These are phyloP conservation scores for Geranium incanum DNA, from an alignment of 441 rosid genomes.

Conservation along the genomic window DNA sequence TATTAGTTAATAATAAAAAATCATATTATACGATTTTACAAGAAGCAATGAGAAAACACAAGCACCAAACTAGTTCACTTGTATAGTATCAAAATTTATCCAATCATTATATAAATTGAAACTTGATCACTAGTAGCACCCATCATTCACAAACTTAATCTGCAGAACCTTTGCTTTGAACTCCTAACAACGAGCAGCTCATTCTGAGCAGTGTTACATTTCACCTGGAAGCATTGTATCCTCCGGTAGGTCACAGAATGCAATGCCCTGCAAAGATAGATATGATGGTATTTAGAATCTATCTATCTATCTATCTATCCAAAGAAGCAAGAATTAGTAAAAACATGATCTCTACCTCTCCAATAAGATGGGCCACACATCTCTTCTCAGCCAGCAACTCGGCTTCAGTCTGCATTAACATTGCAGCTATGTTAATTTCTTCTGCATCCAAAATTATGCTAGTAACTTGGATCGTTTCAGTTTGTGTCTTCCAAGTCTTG, in stretches of 20 bases:
- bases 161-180: too few relatives aligned
- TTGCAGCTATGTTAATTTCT: background rate
- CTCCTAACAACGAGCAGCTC: too few relatives aligned
- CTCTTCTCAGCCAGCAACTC: conserved; percentile 86
- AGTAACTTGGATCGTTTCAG: background rate
- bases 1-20: too few relatives aligned
- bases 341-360: conserved; percentile 45
- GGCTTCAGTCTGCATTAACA: conserved; percentile 58
- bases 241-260: conserved; percentile 79
- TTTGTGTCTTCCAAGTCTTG: background rate
- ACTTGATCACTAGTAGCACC: too few relatives aligned
- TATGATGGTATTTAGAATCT: background rate
- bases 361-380: conserved; percentile 93
- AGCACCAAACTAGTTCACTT: too few relatives aligned
- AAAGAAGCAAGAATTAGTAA: background rate
- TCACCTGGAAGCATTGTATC: conserved; percentile 99
- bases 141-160: too few relatives aligned
- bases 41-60: too few relatives aligned
- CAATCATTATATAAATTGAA: too few relatives aligned
- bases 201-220: conserved; percentile 35
- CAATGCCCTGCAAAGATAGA: conserved; percentile 57
- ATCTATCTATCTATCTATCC: conserved; percentile 4
- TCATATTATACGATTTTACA: too few relatives aligned
- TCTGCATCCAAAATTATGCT: background rate
- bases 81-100: too few relatives aligned